Base-by-base conservation (phyloP, 768 basidiomycete species). In the Wakefieldia striispora region DNA sequence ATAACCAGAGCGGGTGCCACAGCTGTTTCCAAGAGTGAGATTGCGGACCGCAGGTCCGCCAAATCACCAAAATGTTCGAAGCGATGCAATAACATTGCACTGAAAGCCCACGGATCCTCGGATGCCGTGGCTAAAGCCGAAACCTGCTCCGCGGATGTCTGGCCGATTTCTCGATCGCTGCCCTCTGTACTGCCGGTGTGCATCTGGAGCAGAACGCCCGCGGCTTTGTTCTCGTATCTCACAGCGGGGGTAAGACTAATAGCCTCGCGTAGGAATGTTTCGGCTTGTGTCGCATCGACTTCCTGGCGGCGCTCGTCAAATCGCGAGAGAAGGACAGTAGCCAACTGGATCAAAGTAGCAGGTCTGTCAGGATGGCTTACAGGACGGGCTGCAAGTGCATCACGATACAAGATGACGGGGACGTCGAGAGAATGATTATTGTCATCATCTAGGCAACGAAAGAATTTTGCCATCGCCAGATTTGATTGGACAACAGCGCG, bases 281-380 rank as follows among this genome's bases (percentile, higher is more conserved):
- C 33, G 5, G 16, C 34, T 17, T 23, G 21, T 10, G 4, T 14
- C 6, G 13, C 24, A 11, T 51, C 37, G 4, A 17, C 6, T 11
- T 43, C 26, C 12, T 43, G 41, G 8, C 11, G 19, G 10, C 3
- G 17, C 14, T 40, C 29, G 8, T 36, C n/a, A 3, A 39, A 50
- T 14, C 31, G 21, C 8, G 12, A 7, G 3, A 20, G 13, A 19
- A 33, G 24, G 8, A 47, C 50, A 1, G 13, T 6, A 0, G 48
- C 44, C 20, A 47, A 21, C 3, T 51, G 37, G 1, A 49, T 27
- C 33, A 53, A 36, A 8, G 47, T 49, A 4, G 23, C 17, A 4
- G 42, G 38, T 44, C 47, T 27, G n/a, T 53, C 51, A 8, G 43
- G 47, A 19, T 45, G 49, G 40, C 53, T 40, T 1, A 21, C 12